phyloP scores from a whole-genome alignment of 2,329 filamentous ascomycete species.

The Pochonia chlamydosporia region DNA sequence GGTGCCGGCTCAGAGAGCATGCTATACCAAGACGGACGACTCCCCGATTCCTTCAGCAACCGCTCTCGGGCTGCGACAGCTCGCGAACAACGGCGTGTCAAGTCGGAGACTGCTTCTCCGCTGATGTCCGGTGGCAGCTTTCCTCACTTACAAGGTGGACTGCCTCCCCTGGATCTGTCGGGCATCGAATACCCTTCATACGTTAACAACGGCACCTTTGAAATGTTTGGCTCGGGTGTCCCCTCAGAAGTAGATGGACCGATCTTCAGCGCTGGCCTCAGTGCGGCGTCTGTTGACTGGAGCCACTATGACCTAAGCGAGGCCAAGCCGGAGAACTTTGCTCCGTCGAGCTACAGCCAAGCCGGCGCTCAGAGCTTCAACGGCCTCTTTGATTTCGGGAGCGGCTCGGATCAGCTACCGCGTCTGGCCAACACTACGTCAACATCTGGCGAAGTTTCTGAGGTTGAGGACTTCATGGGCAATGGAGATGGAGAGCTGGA shows the following conservation, averaged over 20 bases:
- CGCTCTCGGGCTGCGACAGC: constrained; percentile 31
- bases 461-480: constrained; percentile 54
- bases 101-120: constrained; percentile 58
- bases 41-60: constrained; percentile 24
- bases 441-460: constrained; percentile 62
- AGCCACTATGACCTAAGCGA: constrained; percentile 40
- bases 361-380: constrained; percentile 44
- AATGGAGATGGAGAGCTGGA: constrained; percentile 43
- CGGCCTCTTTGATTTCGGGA: constrained; percentile 44
- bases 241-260: constrained; percentile 48
- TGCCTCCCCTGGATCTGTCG: constrained; percentile 56
- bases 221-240: constrained; percentile 43
- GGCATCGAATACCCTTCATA: constrained; percentile 45
- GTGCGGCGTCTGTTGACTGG: constrained; percentile 45
- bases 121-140: constrained; percentile 45
- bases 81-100: constrained; percentile 46
- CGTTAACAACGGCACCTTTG: constrained; percentile 40
- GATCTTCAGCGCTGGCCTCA: constrained; percentile 57
- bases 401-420: constrained; percentile 48
- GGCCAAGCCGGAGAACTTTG: constrained; percentile 42
- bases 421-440: constrained; percentile 52
- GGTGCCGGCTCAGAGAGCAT: constrained; percentile 36
- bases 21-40: constrained; percentile 31
- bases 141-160: constrained; percentile 44
- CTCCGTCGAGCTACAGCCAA: constrained; percentile 50